Evolutionary conservation across 2,329 filamentous ascomycete genomes (phyloP).

Genomic region (Colletotrichum echinochloae): DNA sequence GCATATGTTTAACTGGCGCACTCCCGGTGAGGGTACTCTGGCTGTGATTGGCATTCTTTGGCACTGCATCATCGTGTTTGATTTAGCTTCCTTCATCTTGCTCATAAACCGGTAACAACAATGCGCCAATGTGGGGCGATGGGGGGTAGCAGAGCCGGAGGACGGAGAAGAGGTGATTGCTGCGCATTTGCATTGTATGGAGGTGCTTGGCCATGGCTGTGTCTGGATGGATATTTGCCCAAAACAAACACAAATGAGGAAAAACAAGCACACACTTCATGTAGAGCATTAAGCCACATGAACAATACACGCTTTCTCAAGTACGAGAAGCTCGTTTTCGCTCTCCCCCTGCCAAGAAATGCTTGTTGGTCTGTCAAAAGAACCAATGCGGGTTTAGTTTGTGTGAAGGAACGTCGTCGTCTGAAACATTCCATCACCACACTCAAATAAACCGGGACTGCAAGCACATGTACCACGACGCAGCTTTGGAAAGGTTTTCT

Average conservation of each 20-base stretch:
- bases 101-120: not conserved
- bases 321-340: not conserved
- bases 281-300: not conserved
- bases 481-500: not conserved
- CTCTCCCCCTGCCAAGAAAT: not conserved
- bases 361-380: not conserved
- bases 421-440: not conserved
- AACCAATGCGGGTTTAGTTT: not conserved
- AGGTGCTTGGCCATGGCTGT: not conserved
- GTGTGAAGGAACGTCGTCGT: not conserved
- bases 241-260: not conserved
- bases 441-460: not conserved
- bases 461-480: not conserved
- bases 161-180: not conserved
- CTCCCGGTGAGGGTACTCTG: not conserved
- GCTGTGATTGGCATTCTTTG: constrained; percentile 6
- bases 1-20: constrained; percentile 10
- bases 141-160: not conserved
- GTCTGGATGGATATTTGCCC: not conserved
- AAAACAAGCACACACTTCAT: not conserved
- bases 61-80: constrained; percentile 10
- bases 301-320: constrained; percentile 16
- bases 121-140: not conserved
- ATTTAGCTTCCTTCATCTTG: constrained; percentile 9
- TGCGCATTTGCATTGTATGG: constrained; percentile 22